Base-by-base conservation (phyloP, 345 rosid genomes). In the Ailanthus altissimus region DNA sequence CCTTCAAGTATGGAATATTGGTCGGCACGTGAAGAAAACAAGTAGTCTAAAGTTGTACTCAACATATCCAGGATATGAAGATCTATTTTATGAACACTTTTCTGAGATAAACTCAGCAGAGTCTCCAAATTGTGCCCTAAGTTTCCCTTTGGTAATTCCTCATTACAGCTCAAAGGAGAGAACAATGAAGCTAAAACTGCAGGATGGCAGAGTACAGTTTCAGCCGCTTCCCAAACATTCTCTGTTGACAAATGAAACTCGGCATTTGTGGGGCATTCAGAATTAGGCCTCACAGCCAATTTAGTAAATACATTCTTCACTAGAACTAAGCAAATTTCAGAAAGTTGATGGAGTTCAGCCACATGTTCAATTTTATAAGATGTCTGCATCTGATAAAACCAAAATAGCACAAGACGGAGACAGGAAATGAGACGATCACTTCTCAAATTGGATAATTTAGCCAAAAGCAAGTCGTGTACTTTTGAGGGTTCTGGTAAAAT, bases 191-290 rank as follows among this genome's bases (percentile, higher is more conserved):
- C 79, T 43, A 62, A 69, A 60, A 79, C 88, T 40, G 81, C 87
- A 47, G 97, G 99, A 81, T 96, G 99, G 78, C 81, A 80, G 73
- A 92, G 83, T 76, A 92, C 81, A 61, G 87, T 77, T 75, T 78
- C 81, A 74, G 85, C 91, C 84, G 84, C 90, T 85, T 90, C 91
- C 67, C 72, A 79, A 68, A 87, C 64, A 64, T 77, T 76, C 42
- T 85, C 79, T 54, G 77, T 82, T 36, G 73, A 81, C 69, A 79
- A 50, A 78, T 73, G 78, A 72, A 77, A 43, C 28, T 70, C 82
- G 21, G 67, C 59, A 65, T 77, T 50, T 23, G 72, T 42, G 10
- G 80, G 72, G 50, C 77, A 72, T 73, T 72, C 81, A 67, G 82
- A 79, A 77, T 80, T 77, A 60, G 78, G 70, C 64, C 84, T 78